Evolutionary conservation across 1,139 yeast species (phyloP), one percentile per base, ranked within the genome.

Genomic region (Yamadazyma mexicana): DNA sequence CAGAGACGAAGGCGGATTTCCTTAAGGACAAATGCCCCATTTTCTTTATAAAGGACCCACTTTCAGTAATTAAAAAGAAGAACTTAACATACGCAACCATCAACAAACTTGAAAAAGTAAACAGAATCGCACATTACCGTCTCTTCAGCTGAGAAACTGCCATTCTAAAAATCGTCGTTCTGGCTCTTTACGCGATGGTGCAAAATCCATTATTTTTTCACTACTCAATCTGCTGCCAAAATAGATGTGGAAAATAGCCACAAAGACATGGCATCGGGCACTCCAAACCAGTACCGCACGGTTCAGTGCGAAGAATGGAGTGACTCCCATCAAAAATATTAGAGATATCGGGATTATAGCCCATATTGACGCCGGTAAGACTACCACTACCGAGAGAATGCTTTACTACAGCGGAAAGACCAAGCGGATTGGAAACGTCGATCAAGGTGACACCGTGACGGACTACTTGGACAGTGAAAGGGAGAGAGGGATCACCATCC

Each of bases 381-480:
- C 95, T 11, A 86, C 95, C 12, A 85, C 95, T 6, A 85, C 95
- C 0, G 98, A 92, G 59, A 68, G 98, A 39, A 86, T 92, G 91
- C 77, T 92, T 16, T 92, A 75, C 55, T 91, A 86, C 56, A 77
- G 92, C 44, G 98, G 98, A 0, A 75, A 82, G 44, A 92, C 87
- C 0, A 72, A 73, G 28, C 60, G 89, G 26, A 83, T 92, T 3
- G 99, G 99, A 1, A 85, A 92, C 54, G 98, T 92, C 5, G 98
- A 92, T 53, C 87, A 89, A 51, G 98, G 98, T 17, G 97, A 92
- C 53, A 92, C 99, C 0, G 95, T 91, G 1, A 92, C 96, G 8
- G 99, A 92, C 59, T 92, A 81, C 52, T 63, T 92, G 31, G 89
- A 94, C 0, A 89, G 94, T 31, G 99, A 92, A 57, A 73, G 96